A percentile compares a stretch with the other conserved stretches of the same genome.
Conservation (phyloP, 139 green algal genomes). For the Chara braunii region DNA sequence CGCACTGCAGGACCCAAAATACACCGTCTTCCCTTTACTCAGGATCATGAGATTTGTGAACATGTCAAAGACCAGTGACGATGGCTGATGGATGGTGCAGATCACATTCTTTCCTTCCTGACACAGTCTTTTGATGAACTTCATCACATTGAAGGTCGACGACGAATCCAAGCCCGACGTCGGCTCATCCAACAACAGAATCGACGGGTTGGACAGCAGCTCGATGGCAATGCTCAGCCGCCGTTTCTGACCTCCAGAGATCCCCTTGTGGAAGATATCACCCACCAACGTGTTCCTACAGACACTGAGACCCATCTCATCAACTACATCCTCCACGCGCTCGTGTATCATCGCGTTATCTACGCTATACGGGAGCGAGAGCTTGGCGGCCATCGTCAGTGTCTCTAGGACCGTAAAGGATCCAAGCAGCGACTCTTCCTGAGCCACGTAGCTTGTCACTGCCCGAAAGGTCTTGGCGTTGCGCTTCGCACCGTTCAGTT, state of each 20-base stretch:
- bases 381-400: slow-evolving; percentile 53
- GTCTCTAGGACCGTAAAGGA: slow-evolving; percentile 63
- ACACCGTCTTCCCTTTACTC: slow-evolving; percentile 47
- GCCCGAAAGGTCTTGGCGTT: too few relatives aligned
- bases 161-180: slow-evolving; percentile 78
- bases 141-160: slow-evolving; percentile 78
- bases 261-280: slow-evolving; percentile 67
- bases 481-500: slow-evolving; percentile 54
- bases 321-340: slow-evolving; percentile 10
- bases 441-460: slow-evolving; percentile 49
- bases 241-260: slow-evolving; percentile 90
- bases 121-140: slow-evolving; percentile 28
- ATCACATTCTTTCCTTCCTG: slow-evolving; percentile 53
- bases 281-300: slow-evolving; percentile 86
- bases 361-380: slow-evolving; percentile 46
- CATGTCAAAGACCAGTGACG: slow-evolving; percentile 62
- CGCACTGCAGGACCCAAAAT: slow-evolving; percentile 5
- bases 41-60: slow-evolving; percentile 73
- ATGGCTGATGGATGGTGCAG: slow-evolving; percentile 69
- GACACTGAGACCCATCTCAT: slow-evolving; percentile 10
- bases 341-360: slow-evolving; percentile 6
- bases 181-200: slow-evolving; percentile 81
- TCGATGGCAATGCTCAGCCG: slow-evolving; percentile 77
- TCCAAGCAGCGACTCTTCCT: slow-evolving; percentile 60
- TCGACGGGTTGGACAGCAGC: slow-evolving; percentile 83